These are phyloP conservation scores for Acanthochlamys bracteata DNA, from an alignment of 106 monocot species.

Conservation along the genomic window DNA sequence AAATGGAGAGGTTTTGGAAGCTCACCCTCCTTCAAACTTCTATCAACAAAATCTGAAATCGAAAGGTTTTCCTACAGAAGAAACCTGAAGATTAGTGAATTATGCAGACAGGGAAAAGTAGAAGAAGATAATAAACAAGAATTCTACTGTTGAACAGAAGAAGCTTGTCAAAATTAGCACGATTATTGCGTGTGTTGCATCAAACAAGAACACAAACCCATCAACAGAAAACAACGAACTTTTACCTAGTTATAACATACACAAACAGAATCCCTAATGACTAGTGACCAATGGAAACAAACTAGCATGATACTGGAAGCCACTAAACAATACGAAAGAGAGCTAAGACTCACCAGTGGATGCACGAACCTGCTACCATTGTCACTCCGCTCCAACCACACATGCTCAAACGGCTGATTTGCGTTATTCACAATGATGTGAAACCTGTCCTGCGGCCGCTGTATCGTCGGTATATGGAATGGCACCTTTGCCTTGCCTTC, in stretches of 20 bases:
- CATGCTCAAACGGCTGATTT: constrained; percentile 78
- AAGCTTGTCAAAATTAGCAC: not conserved
- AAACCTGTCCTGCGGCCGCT: constrained; percentile 63
- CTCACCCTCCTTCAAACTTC: constrained; percentile 32
- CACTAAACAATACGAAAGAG: not conserved
- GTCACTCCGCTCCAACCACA: constrained; percentile 83
- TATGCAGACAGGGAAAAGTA: not conserved
- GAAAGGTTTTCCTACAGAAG: constrained; percentile 66
- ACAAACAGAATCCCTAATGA: not conserved
- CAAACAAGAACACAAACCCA: no score
- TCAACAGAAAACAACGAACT: no score
- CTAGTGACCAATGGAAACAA: not conserved
- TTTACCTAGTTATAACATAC: no score
- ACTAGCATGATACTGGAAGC: not conserved
- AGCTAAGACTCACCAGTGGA: constrained; percentile 57
- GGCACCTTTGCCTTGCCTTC: constrained; percentile 39
- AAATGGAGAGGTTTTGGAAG: constrained; percentile 58
- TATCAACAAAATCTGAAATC: constrained; percentile 60
- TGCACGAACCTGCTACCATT: constrained; percentile 60
- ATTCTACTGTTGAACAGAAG: not conserved
- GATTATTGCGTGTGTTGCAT: not conserved
- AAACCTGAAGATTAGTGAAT: not conserved
- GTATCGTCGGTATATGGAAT: constrained; percentile 69
- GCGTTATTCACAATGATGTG: constrained; percentile 75
- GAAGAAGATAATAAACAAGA: not conserved